Evolutionary conservation across 306 rosid species (phyloP).

Genomic region (Erythrophleum fordii): DNA sequence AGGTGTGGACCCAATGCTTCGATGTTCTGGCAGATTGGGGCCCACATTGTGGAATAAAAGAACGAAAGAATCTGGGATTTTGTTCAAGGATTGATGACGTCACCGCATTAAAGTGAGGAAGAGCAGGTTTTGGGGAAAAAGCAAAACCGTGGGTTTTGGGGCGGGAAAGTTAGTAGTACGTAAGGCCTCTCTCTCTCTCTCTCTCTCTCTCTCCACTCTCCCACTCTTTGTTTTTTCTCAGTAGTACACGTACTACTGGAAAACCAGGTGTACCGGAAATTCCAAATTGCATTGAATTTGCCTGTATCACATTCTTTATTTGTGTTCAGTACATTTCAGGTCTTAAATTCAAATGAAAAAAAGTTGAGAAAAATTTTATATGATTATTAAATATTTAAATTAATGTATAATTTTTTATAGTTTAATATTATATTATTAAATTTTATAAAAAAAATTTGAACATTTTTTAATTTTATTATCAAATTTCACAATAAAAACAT

Average conservation of each 20-base stretch:
- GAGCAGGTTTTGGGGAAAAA: slow-evolving; percentile 25
- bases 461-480: too few relatives aligned
- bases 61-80: slow-evolving; percentile 47
- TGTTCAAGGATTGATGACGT: slow-evolving; percentile 31
- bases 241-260: not conserved
- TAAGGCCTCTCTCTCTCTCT: not conserved
- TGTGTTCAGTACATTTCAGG: too few relatives aligned
- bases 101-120: not conserved
- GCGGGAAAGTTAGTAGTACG: not conserved
- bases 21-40: slow-evolving; percentile 19
- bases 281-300: not conserved
- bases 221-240: not conserved
- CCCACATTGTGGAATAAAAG: slow-evolving; percentile 42
- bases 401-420: too few relatives aligned
- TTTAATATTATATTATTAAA: too few relatives aligned
- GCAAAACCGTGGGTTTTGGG: slow-evolving; percentile 53
- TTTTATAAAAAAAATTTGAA: too few relatives aligned
- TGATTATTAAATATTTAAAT: too few relatives aligned
- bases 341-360: too few relatives aligned
- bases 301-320: not conserved
- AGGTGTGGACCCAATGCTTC: slow-evolving; percentile 25
- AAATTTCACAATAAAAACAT: too few relatives aligned
- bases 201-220: too few relatives aligned
- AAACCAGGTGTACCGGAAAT: not conserved
- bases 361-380: too few relatives aligned